A percentile compares a stretch with the other conserved stretches of the same genome.
These are phyloP conservation scores for Bjerkandera adusta DNA, from an alignment of 1,284 basidiomycete genomes.

Conservation along the genomic window DNA sequence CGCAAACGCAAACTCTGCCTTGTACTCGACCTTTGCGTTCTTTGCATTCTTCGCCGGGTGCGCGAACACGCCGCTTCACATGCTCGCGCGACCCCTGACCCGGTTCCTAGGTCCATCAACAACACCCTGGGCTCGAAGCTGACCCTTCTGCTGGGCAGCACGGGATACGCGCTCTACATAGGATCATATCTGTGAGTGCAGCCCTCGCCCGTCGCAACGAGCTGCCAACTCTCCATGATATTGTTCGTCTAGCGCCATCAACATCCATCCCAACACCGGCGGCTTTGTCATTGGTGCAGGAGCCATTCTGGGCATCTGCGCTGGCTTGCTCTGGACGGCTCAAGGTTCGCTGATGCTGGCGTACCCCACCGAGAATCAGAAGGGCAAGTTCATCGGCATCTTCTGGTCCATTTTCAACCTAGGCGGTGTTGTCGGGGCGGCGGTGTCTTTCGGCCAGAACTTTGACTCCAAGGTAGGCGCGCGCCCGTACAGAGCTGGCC, in stretches of 20 bases:
- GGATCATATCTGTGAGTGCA: conserved; percentile 63
- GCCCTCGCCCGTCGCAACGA: not conserved
- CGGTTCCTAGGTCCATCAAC: conserved; percentile 68
- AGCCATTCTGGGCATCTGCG: conserved; percentile 80
- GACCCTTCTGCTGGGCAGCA: conserved; percentile 70
- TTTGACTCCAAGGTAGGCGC: conserved; percentile 37
- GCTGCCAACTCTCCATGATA: not conserved
- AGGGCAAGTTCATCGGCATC: conserved; percentile 74
- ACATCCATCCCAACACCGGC: conserved; percentile 59
- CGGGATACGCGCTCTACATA: conserved; percentile 74
- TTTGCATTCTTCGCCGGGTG: conserved; percentile 66
- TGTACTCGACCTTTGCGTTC: conserved; percentile 69
- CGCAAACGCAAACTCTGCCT: conserved; percentile 63
- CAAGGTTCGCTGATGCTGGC: conserved; percentile 84
- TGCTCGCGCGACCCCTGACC: not conserved
- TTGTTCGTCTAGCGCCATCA: conserved; percentile 48
- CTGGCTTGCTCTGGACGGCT: conserved; percentile 83
- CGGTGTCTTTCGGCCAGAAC: conserved; percentile 55
- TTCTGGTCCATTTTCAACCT: conserved; percentile 74
- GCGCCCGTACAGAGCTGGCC: no score
- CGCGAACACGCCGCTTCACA: conserved; percentile 29
- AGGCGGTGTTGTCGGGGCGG: conserved; percentile 61
- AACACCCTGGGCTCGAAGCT: conserved; percentile 73
- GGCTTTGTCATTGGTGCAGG: conserved; percentile 76
- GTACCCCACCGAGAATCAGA: conserved; percentile 77